These are phyloP conservation scores for Clathrus columnatus DNA, from an alignment of 768 basidiomycete species.

Conservation along the genomic window DNA sequence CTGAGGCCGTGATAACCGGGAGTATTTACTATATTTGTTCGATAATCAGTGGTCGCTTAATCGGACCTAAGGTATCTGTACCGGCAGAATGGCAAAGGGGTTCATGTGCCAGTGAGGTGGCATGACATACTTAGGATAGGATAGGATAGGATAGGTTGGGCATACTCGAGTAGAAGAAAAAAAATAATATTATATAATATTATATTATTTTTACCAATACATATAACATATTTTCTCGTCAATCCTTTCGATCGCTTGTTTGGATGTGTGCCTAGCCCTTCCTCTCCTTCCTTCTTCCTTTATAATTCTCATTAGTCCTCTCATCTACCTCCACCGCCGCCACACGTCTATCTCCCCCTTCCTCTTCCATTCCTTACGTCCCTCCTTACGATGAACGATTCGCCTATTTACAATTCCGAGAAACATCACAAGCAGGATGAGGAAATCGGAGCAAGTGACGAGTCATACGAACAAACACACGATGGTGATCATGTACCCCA, in stretches of 20 bases:
- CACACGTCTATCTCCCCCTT: not conserved
- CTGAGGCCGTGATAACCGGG: too few species aligned
- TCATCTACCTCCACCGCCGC: not conserved
- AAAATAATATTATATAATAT: too few species aligned
- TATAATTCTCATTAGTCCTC: not conserved
- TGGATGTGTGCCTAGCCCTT: not conserved
- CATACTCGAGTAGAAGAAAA: too few species aligned
- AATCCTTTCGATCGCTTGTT: not conserved
- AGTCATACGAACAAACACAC: not conserved
- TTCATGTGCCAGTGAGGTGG: too few species aligned
- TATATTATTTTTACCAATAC: not conserved
- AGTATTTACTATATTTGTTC: too few species aligned
- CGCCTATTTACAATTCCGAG: conserved; percentile 6
- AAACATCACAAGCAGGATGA: not conserved
- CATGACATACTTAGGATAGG: too few species aligned
- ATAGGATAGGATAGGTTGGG: too few species aligned
- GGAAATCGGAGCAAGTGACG: not conserved
- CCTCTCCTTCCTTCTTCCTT: not conserved
- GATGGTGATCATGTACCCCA: not conserved
- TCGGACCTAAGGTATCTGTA: too few species aligned
- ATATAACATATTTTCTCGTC: too few species aligned
- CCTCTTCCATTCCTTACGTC: not conserved
- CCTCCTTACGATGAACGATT: not conserved
- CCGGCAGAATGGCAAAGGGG: too few species aligned
- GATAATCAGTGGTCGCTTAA: too few species aligned